phyloP scores from a whole-genome alignment of 805 yeast species.

The Saccharomycopsis oosterbeekiorum region DNA sequence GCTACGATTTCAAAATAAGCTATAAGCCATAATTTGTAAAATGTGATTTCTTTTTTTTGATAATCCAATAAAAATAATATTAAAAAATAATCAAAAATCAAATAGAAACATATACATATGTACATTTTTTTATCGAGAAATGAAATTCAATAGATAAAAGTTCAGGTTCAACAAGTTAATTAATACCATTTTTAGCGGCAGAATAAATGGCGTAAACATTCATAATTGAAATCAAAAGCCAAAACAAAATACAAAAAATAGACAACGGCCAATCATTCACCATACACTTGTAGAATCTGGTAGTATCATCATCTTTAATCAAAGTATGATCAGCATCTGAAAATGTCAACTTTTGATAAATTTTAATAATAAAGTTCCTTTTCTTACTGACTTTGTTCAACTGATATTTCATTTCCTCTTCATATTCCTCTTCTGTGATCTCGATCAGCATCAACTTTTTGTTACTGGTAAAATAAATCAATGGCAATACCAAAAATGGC shows the following conservation, averaged over 20 bases:
- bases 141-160: no score
- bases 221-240: slow-evolving; percentile 63
- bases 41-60: no score
- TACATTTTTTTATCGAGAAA: no score
- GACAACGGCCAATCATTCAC: slow-evolving; percentile 55
- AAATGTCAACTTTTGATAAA: neutral
- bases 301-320: neutral
- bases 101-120: no score
- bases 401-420: neutral
- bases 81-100: no score
- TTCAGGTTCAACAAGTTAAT: neutral
- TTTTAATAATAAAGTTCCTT: neutral
- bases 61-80: no score
- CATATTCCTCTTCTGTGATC: slow-evolving; percentile 5
- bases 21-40: no score
- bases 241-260: slow-evolving; percentile 41
- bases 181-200: slow-evolving; percentile 24
- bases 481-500: slow-evolving; percentile 79
- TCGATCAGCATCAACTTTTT: slow-evolving; percentile 56
- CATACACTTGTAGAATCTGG: slow-evolving; percentile 33
- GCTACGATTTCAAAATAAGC: no score
- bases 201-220: slow-evolving; percentile 55
- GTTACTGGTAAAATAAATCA: slow-evolving; percentile 70
- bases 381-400: neutral
- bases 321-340: neutral